A percentile compares a stretch with the other conserved stretches of the same genome.
phyloP scores from a whole-genome alignment of 345 rosid genomes.

The Pistacia integerrima region DNA sequence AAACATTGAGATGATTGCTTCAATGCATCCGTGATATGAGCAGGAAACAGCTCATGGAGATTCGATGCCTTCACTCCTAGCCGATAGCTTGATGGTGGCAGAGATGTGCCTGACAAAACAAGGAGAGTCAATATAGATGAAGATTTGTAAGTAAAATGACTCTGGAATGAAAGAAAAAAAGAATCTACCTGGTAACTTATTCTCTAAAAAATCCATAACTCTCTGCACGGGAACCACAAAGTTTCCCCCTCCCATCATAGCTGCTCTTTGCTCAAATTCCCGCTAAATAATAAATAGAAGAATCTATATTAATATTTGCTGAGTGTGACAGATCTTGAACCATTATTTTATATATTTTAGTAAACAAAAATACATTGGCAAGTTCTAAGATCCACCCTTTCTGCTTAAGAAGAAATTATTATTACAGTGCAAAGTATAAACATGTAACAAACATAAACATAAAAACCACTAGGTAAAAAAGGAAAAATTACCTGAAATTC shows the following conservation, averaged over 20 bases:
- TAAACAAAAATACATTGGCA: too few species aligned
- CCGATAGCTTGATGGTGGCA: constrained; percentile 92
- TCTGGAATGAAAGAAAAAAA: background rate
- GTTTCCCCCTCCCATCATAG: constrained; percentile 84
- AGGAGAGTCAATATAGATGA: constrained; percentile 20
- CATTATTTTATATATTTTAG: too few species aligned
- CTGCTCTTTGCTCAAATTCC: constrained; percentile 90
- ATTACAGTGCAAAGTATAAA: background rate
- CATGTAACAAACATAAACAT: background rate
- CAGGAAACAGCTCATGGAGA: constrained; percentile 80
- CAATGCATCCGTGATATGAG: constrained; percentile 69
- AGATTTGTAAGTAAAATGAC: background rate
- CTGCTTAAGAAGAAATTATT: background rate
- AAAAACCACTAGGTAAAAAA: background rate
- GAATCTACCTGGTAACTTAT: constrained; percentile 66
- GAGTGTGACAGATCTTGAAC: too few species aligned
- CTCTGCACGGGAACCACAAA: constrained; percentile 87
- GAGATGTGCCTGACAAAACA: constrained; percentile 54
- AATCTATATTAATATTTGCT: constrained; percentile 3
- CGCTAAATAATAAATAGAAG: constrained; percentile 46
- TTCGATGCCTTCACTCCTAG: constrained; percentile 83
- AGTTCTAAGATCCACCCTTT: background rate
- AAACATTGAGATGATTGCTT: constrained; percentile 67
- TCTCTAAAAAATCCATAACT: constrained; percentile 78
- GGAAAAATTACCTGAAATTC: constrained; percentile 73